Evolutionary conservation across 345 rosid species (phyloP).

Genomic region (Lepidium africanum): DNA sequence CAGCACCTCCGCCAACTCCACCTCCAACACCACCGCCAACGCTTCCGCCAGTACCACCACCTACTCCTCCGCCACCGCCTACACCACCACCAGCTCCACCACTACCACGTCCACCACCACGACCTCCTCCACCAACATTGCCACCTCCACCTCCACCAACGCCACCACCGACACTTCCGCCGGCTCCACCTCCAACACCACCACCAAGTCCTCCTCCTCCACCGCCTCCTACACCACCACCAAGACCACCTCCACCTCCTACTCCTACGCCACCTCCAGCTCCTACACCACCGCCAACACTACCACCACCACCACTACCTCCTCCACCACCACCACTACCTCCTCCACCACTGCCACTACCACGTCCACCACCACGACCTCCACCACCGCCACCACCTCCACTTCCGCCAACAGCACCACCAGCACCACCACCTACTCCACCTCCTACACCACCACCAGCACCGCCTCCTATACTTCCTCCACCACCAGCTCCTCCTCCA

Average conservation of each 20-base stretch:
- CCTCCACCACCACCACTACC: slow-evolving; percentile 17
- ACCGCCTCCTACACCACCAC: neutral
- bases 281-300: neutral
- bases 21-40: neutral
- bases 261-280: neutral
- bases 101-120: neutral
- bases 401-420: neutral
- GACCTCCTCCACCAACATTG: neutral
- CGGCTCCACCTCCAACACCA: slow-evolving; percentile 5
- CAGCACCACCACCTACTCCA: neutral
- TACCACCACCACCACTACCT: neutral
- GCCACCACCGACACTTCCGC: slow-evolving; percentile 13
- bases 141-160: neutral
- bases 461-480: neutral
- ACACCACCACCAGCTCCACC: neutral
- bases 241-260: neutral
- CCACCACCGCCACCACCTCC: neutral
- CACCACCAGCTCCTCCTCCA: neutral
- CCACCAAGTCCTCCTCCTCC: neutral
- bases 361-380: slow-evolving; percentile 5
- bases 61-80: neutral
- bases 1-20: neutral
- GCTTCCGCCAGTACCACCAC: neutral
- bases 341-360: neutral
- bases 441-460: neutral